Evolutionary conservation across 768 basidiomycete genomes (phyloP).

Genomic region (Termitomyces sp.): DNA sequence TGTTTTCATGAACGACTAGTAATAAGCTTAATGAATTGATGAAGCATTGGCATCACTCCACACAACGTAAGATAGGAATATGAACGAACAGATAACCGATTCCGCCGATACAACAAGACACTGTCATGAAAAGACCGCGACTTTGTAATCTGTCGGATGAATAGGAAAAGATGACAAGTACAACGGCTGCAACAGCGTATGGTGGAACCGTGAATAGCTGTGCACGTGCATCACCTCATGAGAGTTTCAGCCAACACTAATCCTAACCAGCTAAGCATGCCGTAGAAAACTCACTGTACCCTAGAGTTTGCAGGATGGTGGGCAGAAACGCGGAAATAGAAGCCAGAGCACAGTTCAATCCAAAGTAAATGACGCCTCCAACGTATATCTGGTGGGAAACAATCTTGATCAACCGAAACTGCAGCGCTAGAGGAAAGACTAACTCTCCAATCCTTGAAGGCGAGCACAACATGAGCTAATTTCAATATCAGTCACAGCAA

Average conservation of each 20-base stretch:
- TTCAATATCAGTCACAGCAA: not conserved
- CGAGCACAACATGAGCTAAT: constrained; percentile 54
- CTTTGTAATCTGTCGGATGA: constrained; percentile 62
- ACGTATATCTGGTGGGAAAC: constrained; percentile 42
- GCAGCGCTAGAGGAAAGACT: constrained; percentile 10
- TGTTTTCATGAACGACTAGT: constrained; percentile 44
- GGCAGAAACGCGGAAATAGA: constrained; percentile 81
- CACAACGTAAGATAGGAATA: not conserved
- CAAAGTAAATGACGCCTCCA: constrained; percentile 74
- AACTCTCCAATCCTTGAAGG: constrained; percentile 70
- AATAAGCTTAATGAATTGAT: constrained; percentile 36
- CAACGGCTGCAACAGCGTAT: constrained; percentile 63
- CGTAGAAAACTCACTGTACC: constrained; percentile 46
- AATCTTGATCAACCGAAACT: not conserved
- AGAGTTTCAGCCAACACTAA: constrained; percentile 4
- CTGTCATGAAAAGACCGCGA: constrained; percentile 44
- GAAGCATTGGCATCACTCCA: not conserved
- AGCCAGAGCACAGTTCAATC: constrained; percentile 69
- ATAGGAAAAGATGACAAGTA: constrained; percentile 55
- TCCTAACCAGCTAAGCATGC: not conserved
- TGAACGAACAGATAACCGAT: constrained; percentile 57
- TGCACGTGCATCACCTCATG: constrained; percentile 52
- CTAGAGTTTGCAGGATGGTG: constrained; percentile 72
- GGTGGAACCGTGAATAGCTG: constrained; percentile 80
- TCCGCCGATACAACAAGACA: constrained; percentile 39